Conservation (phyloP, 1,284 basidiomycete species). For the Quambalaria eucalypti region DNA sequence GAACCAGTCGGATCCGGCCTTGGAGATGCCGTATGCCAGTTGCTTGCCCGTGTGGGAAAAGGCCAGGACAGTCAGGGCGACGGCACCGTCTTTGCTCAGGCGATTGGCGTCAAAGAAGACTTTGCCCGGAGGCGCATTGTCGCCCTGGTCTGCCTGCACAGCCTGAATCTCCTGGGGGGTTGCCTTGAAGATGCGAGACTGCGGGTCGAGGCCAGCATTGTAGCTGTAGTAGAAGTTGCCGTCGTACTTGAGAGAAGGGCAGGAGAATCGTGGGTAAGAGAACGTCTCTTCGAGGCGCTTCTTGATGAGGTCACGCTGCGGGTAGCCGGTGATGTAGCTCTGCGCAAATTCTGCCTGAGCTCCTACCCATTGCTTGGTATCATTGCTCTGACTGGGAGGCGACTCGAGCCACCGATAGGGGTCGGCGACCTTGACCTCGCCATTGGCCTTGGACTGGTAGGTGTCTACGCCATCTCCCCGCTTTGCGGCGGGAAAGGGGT, state of each 20-base stretch:
- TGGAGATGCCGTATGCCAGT: conserved; percentile 40
- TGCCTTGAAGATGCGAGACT: conserved; percentile 35
- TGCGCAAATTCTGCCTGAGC: conserved; percentile 36
- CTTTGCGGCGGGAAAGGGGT: conserved; percentile 36
- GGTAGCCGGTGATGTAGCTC: conserved; percentile 26
- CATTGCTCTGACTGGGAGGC: conserved; percentile 34
- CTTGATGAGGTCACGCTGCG: conserved; percentile 31
- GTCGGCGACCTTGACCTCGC: conserved; percentile 35
- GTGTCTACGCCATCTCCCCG: conserved; percentile 24
- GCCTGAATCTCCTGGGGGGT: conserved; percentile 21
- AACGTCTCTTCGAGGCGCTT: conserved; percentile 33
- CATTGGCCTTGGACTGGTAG: conserved; percentile 30
- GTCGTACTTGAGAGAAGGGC: conserved; percentile 35
- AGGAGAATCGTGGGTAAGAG: conserved; percentile 38
- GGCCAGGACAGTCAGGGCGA: conserved; percentile 21
- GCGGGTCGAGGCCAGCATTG: conserved; percentile 42
- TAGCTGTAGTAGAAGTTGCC: conserved; percentile 41
- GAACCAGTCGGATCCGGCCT: conserved; percentile 40
- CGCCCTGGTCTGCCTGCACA: conserved; percentile 11
- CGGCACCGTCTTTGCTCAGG: conserved; percentile 37
- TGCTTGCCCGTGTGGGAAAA: conserved; percentile 40
- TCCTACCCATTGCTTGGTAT: conserved; percentile 38
- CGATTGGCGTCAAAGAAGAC: conserved; percentile 43
- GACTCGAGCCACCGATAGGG: conserved; percentile 45
- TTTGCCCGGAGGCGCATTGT: conserved; percentile 28